A percentile compares a stretch with the other conserved stretches of the same genome.
These are phyloP conservation scores for Cryphonectria parasitica DNA, from an alignment of 2,329 filamentous ascomycete species.

Conservation along the genomic window DNA sequence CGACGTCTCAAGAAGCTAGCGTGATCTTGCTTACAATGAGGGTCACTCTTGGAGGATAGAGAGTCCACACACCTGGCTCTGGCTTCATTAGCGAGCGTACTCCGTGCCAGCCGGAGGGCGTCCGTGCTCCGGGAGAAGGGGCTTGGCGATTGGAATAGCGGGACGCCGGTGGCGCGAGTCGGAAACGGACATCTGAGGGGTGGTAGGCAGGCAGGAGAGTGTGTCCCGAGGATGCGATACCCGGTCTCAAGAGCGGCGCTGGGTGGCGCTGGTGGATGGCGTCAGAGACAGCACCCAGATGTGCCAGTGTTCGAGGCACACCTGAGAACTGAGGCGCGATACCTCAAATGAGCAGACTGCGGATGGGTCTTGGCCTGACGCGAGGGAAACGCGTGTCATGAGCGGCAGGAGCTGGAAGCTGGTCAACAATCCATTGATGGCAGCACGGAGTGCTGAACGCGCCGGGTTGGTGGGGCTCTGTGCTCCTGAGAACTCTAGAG, in stretches of 20 bases:
- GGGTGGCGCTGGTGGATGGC: slow-evolving; percentile 7
- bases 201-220: not conserved
- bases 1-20: not conserved
- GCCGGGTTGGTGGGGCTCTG: slow-evolving; percentile 21
- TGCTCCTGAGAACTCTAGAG: slow-evolving; percentile 17
- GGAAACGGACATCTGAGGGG: not conserved
- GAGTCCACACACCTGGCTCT: slow-evolving; percentile 2
- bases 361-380: slow-evolving; percentile 23
- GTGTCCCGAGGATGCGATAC: slow-evolving; percentile 7
- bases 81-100: not conserved
- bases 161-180: slow-evolving; percentile 1
- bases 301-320: not conserved
- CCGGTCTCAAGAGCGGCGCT: not conserved
- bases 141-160: not conserved
- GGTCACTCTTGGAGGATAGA: not conserved
- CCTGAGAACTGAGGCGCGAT: slow-evolving; percentile 1
- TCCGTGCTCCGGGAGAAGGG: not conserved
- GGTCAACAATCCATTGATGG: slow-evolving; percentile 3
- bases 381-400: slow-evolving; percentile 27
- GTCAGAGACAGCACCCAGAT: not conserved
- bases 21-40: not conserved
- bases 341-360: slow-evolving; percentile 12
- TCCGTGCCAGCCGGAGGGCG: not conserved
- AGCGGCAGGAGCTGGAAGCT: slow-evolving; percentile 1
- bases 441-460: slow-evolving; percentile 18